A percentile compares a stretch with the other conserved stretches of the same genome.
Conservation (phyloP, 805 yeast species). For the Pichia gijzeniarum region DNA sequence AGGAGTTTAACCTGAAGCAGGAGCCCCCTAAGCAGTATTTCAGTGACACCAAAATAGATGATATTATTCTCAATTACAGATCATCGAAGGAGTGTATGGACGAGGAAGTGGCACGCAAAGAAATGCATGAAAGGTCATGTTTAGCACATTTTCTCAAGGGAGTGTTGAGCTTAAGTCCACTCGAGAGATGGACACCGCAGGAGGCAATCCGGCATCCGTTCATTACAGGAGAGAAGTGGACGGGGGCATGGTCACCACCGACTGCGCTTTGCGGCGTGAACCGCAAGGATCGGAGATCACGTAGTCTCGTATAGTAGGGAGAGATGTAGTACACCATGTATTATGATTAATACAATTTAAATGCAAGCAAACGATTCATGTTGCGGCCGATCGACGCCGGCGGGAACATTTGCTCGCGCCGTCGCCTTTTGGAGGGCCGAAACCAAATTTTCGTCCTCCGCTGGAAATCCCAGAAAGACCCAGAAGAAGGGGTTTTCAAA, state of each 20-base stretch:
- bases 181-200: conserved; percentile 95
- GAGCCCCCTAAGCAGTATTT: conserved; percentile 84
- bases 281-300: background rate
- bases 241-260: conserved; percentile 50
- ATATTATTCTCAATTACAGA: conserved; percentile 72
- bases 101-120: conserved; percentile 52
- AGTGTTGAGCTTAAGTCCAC: conserved; percentile 75
- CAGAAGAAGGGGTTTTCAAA: too few species aligned
- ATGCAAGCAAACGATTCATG: too few species aligned
- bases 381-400: too few species aligned
- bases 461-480: too few species aligned
- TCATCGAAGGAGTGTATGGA: conserved; percentile 55
- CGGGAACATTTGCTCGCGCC: too few species aligned
- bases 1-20: conserved; percentile 53
- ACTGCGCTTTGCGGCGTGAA: conserved; percentile 6
- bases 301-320: conserved; percentile 3
- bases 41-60: conserved; percentile 53
- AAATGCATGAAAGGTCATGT: conserved; percentile 62
- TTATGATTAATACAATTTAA: too few species aligned
- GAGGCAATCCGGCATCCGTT: conserved; percentile 93
- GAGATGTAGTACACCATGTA: too few species aligned
- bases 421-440: too few species aligned
- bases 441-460: too few species aligned
- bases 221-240: conserved; percentile 54
- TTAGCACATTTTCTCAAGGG: conserved; percentile 75